A percentile compares a stretch with the other conserved stretches of the same genome.
These are phyloP conservation scores for Fomitiporia mediterranea DNA, from an alignment of 1,284 basidiomycete genomes.

Conservation along the genomic window DNA sequence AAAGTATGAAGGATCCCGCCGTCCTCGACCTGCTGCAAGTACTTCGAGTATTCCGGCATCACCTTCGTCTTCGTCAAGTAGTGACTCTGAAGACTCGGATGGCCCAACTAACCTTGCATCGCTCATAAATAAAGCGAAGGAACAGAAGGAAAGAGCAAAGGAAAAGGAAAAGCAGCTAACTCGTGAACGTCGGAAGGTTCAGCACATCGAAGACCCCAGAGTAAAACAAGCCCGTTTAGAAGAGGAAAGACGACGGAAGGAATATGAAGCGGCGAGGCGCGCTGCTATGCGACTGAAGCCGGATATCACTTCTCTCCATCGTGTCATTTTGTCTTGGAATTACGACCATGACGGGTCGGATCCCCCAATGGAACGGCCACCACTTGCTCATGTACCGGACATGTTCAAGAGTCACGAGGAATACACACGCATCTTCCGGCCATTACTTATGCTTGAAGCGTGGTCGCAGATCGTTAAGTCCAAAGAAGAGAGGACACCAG, in stretches of 20 bases:
- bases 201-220: constrained; percentile 56
- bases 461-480: constrained; percentile 87
- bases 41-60: constrained; percentile 1
- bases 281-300: constrained; percentile 75
- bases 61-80: constrained; percentile 36
- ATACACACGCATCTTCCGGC: constrained; percentile 78
- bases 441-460: constrained; percentile 86
- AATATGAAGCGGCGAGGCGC: constrained; percentile 58
- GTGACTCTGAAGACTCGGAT: constrained; percentile 50
- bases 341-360: constrained; percentile 64
- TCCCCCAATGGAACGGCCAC: constrained; percentile 43
- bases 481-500: constrained; percentile 54
- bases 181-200: constrained; percentile 62
- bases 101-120: constrained; percentile 35
- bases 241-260: constrained; percentile 45
- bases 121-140: neutral
- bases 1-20: constrained; percentile 13
- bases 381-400: constrained; percentile 51
- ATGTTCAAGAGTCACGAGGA: constrained; percentile 62
- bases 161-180: constrained; percentile 40
- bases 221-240: constrained; percentile 36
- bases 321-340: constrained; percentile 83
- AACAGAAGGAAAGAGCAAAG: constrained; percentile 29
- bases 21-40: neutral
- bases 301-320: constrained; percentile 77